Evolutionary conservation across 2,329 filamentous ascomycete genomes (phyloP).

Genomic region (Pseudocercospora macadamiae): DNA sequence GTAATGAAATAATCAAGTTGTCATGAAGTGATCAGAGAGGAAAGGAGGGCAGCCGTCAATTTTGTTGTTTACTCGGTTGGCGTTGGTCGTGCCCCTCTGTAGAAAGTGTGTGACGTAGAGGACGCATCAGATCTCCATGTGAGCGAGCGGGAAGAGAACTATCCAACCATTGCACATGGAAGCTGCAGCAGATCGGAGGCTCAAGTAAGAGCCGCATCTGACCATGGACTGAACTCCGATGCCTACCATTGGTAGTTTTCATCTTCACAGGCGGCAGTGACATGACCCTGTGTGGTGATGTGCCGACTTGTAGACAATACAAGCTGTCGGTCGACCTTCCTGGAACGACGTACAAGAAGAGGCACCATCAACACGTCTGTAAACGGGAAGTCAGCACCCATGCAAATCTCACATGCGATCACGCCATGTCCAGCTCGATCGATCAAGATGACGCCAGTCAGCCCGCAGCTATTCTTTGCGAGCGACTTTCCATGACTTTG

Average conservation of each 20-base stretch:
- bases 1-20: constrained; percentile 16
- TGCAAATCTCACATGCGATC: neutral
- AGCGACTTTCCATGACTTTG: too few species aligned
- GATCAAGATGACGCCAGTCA: neutral
- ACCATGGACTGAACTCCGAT: neutral
- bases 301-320: neutral
- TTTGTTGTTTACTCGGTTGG: neutral
- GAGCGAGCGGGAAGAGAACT: neutral
- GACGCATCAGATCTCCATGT: neutral
- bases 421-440: neutral
- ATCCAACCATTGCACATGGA: neutral
- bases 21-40: constrained; percentile 12
- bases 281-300: neutral
- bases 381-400: neutral
- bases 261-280: neutral
- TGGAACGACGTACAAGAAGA: neutral
- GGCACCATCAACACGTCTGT: neutral
- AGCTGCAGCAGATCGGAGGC: neutral
- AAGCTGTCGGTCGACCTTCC: neutral
- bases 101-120: neutral
- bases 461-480: neutral
- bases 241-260: neutral
- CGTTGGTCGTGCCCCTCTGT: neutral
- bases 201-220: constrained; percentile 6
- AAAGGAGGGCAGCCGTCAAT: neutral